Evolutionary conservation across 2,329 filamentous ascomycete species (phyloP).

Genomic region (Pezicula rhizophila): DNA sequence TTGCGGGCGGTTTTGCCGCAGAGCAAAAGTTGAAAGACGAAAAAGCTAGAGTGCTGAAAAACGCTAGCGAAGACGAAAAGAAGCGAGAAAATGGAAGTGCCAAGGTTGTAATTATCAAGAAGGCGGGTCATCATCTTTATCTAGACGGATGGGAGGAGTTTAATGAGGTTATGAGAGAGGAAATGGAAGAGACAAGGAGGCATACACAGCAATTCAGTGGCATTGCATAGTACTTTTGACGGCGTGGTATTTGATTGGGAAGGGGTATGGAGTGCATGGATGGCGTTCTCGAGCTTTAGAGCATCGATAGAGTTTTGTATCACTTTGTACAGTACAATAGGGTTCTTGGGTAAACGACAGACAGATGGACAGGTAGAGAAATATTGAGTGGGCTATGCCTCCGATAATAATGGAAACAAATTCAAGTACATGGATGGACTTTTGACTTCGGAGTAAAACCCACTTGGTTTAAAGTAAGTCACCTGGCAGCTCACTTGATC

Average conservation of each 20-base stretch:
- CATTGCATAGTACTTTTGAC: not conserved
- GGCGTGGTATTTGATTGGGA: not conserved
- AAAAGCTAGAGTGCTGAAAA: conserved; percentile 50
- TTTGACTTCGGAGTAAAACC: no score
- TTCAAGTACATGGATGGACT: no score
- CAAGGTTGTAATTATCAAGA: conserved; percentile 72
- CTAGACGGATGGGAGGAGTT: conserved; percentile 66
- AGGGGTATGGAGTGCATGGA: not conserved
- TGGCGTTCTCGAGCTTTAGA: not conserved
- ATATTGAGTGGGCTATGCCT: no score
- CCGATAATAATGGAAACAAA: no score
- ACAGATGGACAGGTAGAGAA: not conserved
- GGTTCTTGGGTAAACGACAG: not conserved
- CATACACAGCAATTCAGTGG: conserved; percentile 11
- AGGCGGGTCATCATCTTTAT: conserved; percentile 68
- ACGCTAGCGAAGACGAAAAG: conserved; percentile 62
- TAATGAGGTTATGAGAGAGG: conserved; percentile 56
- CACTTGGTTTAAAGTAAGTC: no score
- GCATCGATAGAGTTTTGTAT: not conserved
- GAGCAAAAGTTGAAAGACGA: conserved; percentile 72
- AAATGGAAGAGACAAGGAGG: conserved; percentile 53
- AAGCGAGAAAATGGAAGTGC: conserved; percentile 69
- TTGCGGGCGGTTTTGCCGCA: conserved; percentile 74
- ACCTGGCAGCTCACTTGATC: no score
- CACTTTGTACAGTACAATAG: not conserved